Base-by-base conservation (phyloP, 441 rosid species). In the Flueggea neowawraea region DNA sequence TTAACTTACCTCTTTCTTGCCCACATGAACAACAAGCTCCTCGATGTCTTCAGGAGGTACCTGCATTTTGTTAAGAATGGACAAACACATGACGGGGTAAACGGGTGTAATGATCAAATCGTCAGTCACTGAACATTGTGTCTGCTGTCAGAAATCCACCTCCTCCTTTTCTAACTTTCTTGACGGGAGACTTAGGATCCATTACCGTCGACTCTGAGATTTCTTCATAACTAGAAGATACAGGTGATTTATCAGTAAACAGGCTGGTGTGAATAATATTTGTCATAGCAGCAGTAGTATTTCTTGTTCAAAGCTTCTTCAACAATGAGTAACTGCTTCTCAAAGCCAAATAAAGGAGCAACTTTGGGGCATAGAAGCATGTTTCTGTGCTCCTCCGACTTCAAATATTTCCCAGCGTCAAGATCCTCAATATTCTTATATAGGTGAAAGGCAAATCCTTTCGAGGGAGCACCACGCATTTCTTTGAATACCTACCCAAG, bases 341-440 rank as follows among this genome's bases (percentile, higher is more conserved):
- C 52, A 12, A 51, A 73, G 50, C 64, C 52, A 55, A 64, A 73
- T 12, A 52, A 62, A 33, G 63, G 58, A 7, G 73, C 66, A 52
- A 73, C 55, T 56, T 62, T 73, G 10, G 75, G 78, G 58, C 39
- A 45, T 1, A 48, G 52, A n/a, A 77, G 62, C 45, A 62, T 55
- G 14, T 60, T 53, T 6, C 62, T 70, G 13, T 14, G 59, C 1
- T 48, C 50, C 55, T 52, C 12, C 4, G 73, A 65, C 16, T 45
- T 66, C 58, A 62, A 41, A 66, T 52, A 54, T 32, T 55, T 49
- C 55, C 8, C 12, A 5, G 56, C 33, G 52, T 77, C 71, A 47
- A 73, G 68, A 14, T 52, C 55, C 9, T 10, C 12, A 12, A 77
- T 33, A 60, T 59, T 61, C 0, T 61, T 44, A n/a, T 70, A 70